phyloP scores from a whole-genome alignment of 441 rosid species.

The Melastoma candidum region DNA sequence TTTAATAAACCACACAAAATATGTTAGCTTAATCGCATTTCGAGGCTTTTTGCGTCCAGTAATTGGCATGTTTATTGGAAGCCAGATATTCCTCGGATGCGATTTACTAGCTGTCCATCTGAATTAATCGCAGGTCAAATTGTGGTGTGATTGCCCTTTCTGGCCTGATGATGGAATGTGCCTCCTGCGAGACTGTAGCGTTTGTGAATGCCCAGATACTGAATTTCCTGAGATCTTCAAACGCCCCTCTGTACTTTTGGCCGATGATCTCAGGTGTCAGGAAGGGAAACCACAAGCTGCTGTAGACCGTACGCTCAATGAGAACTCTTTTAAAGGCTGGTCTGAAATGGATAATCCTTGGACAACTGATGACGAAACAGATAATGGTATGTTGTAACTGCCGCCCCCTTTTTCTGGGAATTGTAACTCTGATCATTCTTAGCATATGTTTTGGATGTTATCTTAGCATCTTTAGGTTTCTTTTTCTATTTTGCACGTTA shows the following conservation, averaged over 20 bases:
- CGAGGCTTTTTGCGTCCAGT: too few species aligned
- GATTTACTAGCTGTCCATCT: too few species aligned
- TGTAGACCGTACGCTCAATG: conserved; percentile 80
- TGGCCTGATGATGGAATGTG: conserved; percentile 99
- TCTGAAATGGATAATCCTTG: conserved; percentile 83
- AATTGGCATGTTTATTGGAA: too few species aligned
- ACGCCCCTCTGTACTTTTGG: conserved; percentile 49
- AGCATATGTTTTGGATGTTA: too few species aligned
- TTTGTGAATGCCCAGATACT: conserved; percentile 87
- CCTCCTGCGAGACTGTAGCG: conserved; percentile 81
- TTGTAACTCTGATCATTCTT: too few species aligned
- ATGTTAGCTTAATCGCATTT: too few species aligned
- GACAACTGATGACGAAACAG: conserved; percentile 90
- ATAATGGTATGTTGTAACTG: conserved; percentile 41
- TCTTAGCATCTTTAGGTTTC: too few species aligned
- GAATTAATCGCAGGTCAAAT: conserved; percentile 46
- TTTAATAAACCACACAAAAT: too few species aligned
- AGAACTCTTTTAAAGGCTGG: conserved; percentile 71
- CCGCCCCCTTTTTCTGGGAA: too few species aligned
- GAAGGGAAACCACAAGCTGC: conserved; percentile 92
- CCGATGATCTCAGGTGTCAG: conserved; percentile 64
- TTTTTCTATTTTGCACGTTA: too few species aligned
- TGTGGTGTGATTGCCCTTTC: conserved; percentile 96
- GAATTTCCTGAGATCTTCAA: conserved; percentile 78
- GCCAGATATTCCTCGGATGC: not conserved